phyloP scores from a whole-genome alignment of 306 rosid species.

The Mimosa bimucronata region DNA sequence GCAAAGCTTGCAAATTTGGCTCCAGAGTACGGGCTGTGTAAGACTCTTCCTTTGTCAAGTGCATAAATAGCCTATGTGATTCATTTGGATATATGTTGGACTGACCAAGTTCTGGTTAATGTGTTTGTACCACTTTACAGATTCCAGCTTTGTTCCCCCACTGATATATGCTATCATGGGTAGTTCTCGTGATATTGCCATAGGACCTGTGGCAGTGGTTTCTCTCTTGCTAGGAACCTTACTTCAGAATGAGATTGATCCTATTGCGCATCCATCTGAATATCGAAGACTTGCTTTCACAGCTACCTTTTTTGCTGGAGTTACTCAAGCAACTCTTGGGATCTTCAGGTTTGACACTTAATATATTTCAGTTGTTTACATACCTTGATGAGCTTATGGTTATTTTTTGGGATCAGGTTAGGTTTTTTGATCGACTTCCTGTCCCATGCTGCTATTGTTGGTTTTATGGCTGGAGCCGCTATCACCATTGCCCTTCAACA shows the following conservation, averaged over 20 bases:
- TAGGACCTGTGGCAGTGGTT: constrained; percentile 97
- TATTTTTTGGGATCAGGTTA: constrained; percentile 55
- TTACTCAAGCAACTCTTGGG: constrained; percentile 91
- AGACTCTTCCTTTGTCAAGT: constrained; percentile 36
- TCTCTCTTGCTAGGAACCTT: constrained; percentile 91
- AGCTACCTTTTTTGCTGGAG: constrained; percentile 93
- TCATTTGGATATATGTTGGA: constrained; percentile 15
- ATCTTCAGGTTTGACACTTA: constrained; percentile 61
- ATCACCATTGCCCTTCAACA: constrained; percentile 96
- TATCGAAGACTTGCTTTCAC: constrained; percentile 85
- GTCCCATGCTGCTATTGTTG: constrained; percentile 97
- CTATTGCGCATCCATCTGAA: constrained; percentile 48
- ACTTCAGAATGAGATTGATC: constrained; percentile 81
- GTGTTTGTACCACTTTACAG: constrained; percentile 46
- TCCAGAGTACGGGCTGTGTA: constrained; percentile 93
- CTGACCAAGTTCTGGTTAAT: constrained; percentile 39
- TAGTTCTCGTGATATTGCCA: constrained; percentile 96
- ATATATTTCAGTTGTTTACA: not conserved
- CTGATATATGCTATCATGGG: constrained; percentile 91
- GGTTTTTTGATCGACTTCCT: constrained; percentile 96
- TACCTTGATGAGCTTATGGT: constrained; percentile 14
- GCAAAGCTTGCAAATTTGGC: constrained; percentile 88
- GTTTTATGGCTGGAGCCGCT: constrained; percentile 98
- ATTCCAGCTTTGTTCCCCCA: constrained; percentile 95
- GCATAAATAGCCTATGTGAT: constrained; percentile 6